These are phyloP conservation scores for Aspergillus heteromorphus DNA, from an alignment of 495 filamentous ascomycete species.

Conservation along the genomic window DNA sequence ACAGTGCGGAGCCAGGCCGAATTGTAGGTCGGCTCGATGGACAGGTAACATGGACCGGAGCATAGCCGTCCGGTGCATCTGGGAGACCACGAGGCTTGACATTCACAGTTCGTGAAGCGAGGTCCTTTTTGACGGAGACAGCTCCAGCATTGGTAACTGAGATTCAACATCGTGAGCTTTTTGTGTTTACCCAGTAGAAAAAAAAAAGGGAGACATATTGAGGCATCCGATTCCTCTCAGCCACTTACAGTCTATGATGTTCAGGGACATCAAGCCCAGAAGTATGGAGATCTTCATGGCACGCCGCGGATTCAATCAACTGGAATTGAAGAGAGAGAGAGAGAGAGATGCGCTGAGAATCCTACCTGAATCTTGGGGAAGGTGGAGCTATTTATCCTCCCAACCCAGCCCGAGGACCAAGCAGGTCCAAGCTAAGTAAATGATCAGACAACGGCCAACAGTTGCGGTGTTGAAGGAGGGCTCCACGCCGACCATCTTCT, in stretches of 20 bases:
- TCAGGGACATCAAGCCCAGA: not conserved
- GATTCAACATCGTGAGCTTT: not conserved
- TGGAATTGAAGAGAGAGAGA: too few relatives aligned
- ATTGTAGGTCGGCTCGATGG: constrained; percentile 35
- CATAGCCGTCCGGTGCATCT: constrained; percentile 29
- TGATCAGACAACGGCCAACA: not conserved
- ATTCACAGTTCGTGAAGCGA: not conserved
- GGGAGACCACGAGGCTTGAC: not conserved
- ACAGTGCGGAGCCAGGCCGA: constrained; percentile 49
- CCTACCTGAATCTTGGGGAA: not conserved
- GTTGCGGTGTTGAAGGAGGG: not conserved
- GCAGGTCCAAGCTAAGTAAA: not conserved
- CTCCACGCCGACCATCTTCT: too few relatives aligned
- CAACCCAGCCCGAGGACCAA: not conserved
- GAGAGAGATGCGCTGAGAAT: not conserved
- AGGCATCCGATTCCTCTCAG: too few relatives aligned
- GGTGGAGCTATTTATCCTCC: not conserved
- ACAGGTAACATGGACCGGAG: constrained; percentile 23
- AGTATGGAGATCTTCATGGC: not conserved
- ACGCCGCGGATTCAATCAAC: not conserved
- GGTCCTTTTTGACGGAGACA: not conserved
- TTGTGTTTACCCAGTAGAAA: not conserved
- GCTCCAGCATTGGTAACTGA: not conserved
- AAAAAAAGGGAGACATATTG: too few relatives aligned
- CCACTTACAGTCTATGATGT: not conserved